Base-by-base conservation (phyloP, 2,329 filamentous ascomycete species). In the Aureobasidium sp. region DNA sequence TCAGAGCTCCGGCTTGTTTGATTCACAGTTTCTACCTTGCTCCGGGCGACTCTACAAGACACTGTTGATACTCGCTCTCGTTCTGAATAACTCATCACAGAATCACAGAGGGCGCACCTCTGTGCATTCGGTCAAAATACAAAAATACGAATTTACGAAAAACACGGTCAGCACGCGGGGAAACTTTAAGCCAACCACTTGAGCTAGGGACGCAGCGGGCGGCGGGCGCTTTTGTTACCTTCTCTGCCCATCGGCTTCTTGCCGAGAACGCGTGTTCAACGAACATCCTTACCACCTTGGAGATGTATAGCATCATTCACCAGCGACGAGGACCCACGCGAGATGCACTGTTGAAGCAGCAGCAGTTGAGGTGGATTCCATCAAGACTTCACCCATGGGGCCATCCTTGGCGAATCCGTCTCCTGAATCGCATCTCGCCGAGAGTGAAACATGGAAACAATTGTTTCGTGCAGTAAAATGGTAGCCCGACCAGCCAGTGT, bases 191-290 rank as follows among this genome's bases (percentile, higher is more conserved):
- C 41, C 53, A 57, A 46, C 53, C 39, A 57, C 39, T 55, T 55
- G 2, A 39, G n/a, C 20, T 15, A n/a, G 34, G 44, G 26, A n/a
- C 13, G 51, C n/a, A 23, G 13, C 52, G 37, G 36, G 23, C 23
- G 27, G 39, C 27, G 37, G 20, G 1, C 27, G 32, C 23, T 44
- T 32, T 23, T 56, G 37, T 9, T 56, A 5, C 8, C 34, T 20
- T 20, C 20, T 46, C 51, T 20, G 52, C 17, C 20, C 37, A 23
- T 44, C 52, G 26, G 36, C 36, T 20, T 46, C 39, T 27, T 36
- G 53, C 41, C 39, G 41, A 46, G 37, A 57, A 46, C 53, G 53
- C 53, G 53, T 56, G 53, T 56, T 26, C 9, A 17, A 23, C 39
- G 53, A 46, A 57, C 29, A 46, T 57, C 41, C 7, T 26, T 36